Base-by-base conservation (phyloP, 2,329 filamentous ascomycete species). In the Penicillium sp. region DNA sequence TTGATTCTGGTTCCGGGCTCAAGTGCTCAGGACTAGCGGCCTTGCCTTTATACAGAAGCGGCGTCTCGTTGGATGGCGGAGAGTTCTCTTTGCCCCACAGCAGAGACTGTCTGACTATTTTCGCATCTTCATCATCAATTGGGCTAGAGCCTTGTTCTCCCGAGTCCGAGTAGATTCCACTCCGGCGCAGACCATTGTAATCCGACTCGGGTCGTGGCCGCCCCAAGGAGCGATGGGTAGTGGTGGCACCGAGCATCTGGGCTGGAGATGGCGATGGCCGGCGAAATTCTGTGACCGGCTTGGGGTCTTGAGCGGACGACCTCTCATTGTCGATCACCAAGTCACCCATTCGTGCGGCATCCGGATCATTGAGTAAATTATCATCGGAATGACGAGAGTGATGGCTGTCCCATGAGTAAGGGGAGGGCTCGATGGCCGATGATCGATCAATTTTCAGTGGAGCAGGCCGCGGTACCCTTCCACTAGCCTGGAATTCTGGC, bases 321-420 rank as follows among this genome's bases (percentile, higher is more conserved):
- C 38, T 38, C 39, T 32, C 37, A 40, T 32, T 18, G 54, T 46
- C n/a, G 25, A 40, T 27, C 23, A 40, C 38, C 7, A 40, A 27
- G 29, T 55, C 47, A 27, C 54, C 53, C 10, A 46, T 53, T 3
- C 52, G 38, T 15, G 38, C 57, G 3, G 55, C 58, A 52, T 71
- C 66, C 33, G 67, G 59, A 33, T 63, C 43, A 63, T 61, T 59
- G 51, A 81, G 76, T 41, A 80, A 65, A 29, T 74, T 73, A 45
- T 81, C 77, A 46, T 69, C 69, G 2, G 78, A 79, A 44, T 73
- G 72, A 45, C 73, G 74, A 12, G 33, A 37, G 56, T 75, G 78
- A 33, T 73, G 73, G 58, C 77, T 80, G 46, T 72, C 74, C 74
- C 75, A 79, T 25, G 78, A 80, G 55, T 75, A 75, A 46, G 76